Percentiles rank a stretch among this genome's conserved stretches.
These are phyloP conservation scores for Miamiensis avidus DNA, from an alignment of 169 alveolate species.

Conservation along the genomic window DNA sequence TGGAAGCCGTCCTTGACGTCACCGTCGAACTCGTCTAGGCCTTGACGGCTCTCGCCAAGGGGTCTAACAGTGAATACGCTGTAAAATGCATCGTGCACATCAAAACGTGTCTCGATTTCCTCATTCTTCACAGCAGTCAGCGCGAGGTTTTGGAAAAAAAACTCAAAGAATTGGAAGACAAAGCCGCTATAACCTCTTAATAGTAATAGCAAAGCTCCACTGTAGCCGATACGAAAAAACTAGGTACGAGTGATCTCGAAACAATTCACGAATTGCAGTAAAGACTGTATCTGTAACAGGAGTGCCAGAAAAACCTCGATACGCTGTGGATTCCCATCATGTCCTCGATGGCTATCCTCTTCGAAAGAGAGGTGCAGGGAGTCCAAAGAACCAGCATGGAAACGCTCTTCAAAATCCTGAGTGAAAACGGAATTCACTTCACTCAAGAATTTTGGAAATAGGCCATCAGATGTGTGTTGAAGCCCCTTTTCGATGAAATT, in stretches of 20 bases:
- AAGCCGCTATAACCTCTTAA: not conserved
- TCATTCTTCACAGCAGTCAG: too few species aligned
- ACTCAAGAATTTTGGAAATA: slow-evolving; percentile 43
- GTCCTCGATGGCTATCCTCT: slow-evolving; percentile 30
- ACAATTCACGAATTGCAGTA: slow-evolving; percentile 1
- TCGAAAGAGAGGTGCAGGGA: slow-evolving; percentile 24
- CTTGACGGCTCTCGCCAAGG: not conserved
- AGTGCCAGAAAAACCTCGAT: slow-evolving; percentile 6
- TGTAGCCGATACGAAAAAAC: not conserved
- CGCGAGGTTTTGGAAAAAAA: too few species aligned
- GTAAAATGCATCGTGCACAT: not conserved
- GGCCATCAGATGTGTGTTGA: slow-evolving; percentile 37
- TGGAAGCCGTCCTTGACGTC: not conserved
- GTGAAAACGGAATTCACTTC: slow-evolving; percentile 15
- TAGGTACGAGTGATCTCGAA: not conserved
- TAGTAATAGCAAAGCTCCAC: not conserved
- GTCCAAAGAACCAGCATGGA: slow-evolving; percentile 22
- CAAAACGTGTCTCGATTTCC: not conserved
- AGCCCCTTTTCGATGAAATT: slow-evolving; percentile 50
- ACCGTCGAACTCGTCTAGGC: not conserved
- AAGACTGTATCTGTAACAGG: not conserved
- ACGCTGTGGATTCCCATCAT: slow-evolving; percentile 33
- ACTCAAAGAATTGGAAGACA: not conserved
- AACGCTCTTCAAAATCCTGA: slow-evolving; percentile 16
- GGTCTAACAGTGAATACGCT: not conserved